phyloP scores from a whole-genome alignment of 371 early-diverging fungal genomes.

The Rhizomucor pusillus region DNA sequence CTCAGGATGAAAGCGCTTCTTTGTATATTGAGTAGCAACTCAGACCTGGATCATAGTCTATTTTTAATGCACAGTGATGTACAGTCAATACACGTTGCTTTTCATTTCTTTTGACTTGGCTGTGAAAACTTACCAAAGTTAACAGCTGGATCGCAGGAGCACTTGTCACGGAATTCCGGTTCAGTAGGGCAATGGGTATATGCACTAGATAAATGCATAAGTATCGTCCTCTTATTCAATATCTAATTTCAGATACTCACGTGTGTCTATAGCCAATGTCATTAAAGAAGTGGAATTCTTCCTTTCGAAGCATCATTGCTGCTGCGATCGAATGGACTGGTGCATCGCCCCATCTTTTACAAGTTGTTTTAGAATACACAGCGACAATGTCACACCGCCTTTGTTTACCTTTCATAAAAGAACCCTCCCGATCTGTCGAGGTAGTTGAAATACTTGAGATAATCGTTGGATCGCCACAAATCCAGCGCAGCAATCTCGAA shows the following conservation, averaged over 20 bases:
- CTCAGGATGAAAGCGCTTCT: constrained; percentile 6
- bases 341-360: constrained; percentile 89
- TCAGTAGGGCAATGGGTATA: constrained; percentile 71
- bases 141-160: constrained; percentile 49
- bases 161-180: constrained; percentile 52
- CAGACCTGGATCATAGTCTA: constrained; percentile 19
- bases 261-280: constrained; percentile 69
- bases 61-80: too few relatives aligned
- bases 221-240: too few relatives aligned
- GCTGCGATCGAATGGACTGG: constrained; percentile 96
- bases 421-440: constrained; percentile 89
- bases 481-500: constrained; percentile 78
- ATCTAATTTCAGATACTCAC: constrained; percentile 42
- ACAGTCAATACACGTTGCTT: neutral
- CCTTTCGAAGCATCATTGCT: constrained; percentile 72
- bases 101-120: too few relatives aligned
- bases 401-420: constrained; percentile 78
- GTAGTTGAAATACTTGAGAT: constrained; percentile 75
- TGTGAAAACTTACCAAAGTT: constrained; percentile 51
- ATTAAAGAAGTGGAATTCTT: constrained; percentile 88
- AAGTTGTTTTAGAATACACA: neutral
- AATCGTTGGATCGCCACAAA: constrained; percentile 76
- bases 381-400: constrained; percentile 4
- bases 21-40: constrained; percentile 17
- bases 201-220: constrained; percentile 63